Conservation (phyloP, 306 rosid genomes). For the Medicago truncatula region MtrunA17r5.0-ANR NC_053045.1:52476001-52476500, state of each 20-base stretch:
- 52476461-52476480: slow-evolving; percentile 82
- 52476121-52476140: slow-evolving; percentile 61
- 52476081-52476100: slow-evolving; percentile 63
- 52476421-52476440: slow-evolving; percentile 62
- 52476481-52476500: slow-evolving; percentile 70
- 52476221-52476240: slow-evolving; percentile 95
- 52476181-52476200: slow-evolving; percentile 92
- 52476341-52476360: slow-evolving; percentile 82
- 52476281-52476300: slow-evolving; percentile 75
- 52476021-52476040: slow-evolving; percentile 71
- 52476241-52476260: slow-evolving; percentile 81
- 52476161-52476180: slow-evolving; percentile 96
- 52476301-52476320: slow-evolving; percentile 81
- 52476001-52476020: slow-evolving; percentile 71
- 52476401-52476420: slow-evolving; percentile 62
- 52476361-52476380: slow-evolving; percentile 87
- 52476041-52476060: slow-evolving; percentile 66
- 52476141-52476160: slow-evolving; percentile 90
- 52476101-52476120: slow-evolving; percentile 61
- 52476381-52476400: slow-evolving; percentile 83
- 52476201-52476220: slow-evolving; percentile 90
- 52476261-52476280: slow-evolving; percentile 96
- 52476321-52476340: slow-evolving; percentile 90
- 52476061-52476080: slow-evolving; percentile 68
- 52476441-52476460: slow-evolving; percentile 93